phyloP scores from a whole-genome alignment of 495 filamentous ascomycete genomes.

The Penicillium pulvis region DNA sequence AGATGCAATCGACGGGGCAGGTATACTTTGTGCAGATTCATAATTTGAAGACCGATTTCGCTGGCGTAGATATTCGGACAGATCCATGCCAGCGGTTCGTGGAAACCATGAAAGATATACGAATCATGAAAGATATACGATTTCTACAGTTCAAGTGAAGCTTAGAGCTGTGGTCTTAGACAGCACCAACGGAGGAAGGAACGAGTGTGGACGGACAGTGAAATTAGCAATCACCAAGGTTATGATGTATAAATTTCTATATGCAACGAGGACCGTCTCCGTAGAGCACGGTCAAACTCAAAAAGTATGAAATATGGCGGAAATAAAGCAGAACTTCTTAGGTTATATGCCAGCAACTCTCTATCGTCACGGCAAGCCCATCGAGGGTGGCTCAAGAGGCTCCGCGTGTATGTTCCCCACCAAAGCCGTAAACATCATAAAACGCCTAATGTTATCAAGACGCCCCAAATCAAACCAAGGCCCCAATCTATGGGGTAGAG shows the following conservation, averaged over 20 bases:
- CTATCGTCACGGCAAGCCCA: conserved; percentile 20
- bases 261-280: conserved; percentile 27
- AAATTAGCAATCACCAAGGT: conserved; percentile 10
- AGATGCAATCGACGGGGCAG: neutral
- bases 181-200: neutral
- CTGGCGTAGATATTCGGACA: conserved; percentile 10
- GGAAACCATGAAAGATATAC: neutral
- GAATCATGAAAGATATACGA: neutral
- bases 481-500: conserved; percentile 15
- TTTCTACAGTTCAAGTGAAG: neutral
- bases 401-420: conserved; percentile 21
- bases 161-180: neutral
- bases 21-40: neutral
- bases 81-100: conserved; percentile 7
- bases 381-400: conserved; percentile 13
- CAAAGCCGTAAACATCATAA: conserved; percentile 22
- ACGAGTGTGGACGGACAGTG: neutral
- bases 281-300: conserved; percentile 19
- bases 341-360: conserved; percentile 24
- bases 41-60: conserved; percentile 11
- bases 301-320: conserved; percentile 25
- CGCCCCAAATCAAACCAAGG: conserved; percentile 27
- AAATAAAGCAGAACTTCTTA: conserved; percentile 17
- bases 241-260: conserved; percentile 30
- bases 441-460: conserved; percentile 25